A percentile compares a stretch with the other conserved stretches of the same genome.
Conservation (phyloP, 2,329 filamentous ascomycete genomes). For the Metarhizium robertsii region DNA sequence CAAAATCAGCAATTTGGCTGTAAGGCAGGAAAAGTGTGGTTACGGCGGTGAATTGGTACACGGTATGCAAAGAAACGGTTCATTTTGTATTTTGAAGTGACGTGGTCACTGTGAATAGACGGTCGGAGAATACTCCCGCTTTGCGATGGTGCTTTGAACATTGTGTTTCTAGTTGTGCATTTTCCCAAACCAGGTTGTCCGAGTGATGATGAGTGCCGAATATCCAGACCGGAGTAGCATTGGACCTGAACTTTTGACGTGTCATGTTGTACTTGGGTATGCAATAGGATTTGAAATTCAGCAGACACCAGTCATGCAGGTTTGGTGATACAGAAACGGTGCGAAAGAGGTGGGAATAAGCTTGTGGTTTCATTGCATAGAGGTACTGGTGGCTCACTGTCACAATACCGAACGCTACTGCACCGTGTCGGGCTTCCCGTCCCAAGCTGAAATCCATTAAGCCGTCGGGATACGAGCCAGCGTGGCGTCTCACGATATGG, state of each 20-base stretch:
- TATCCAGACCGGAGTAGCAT: not conserved
- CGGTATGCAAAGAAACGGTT: not conserved
- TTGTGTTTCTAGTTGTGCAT: no score
- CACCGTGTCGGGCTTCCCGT: no score
- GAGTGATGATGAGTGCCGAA: not conserved
- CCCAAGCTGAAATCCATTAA: no score
- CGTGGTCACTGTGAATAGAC: no score
- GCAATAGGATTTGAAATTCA: not conserved
- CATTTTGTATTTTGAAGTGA: not conserved
- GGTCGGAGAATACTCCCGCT: no score
- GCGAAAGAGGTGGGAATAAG: not conserved
- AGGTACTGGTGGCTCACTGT: not conserved
- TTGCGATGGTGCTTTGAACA: not conserved
- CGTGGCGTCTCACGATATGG: no score
- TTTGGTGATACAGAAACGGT: not conserved
- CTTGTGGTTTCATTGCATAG: not conserved
- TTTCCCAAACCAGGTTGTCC: no score
- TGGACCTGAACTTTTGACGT: not conserved
- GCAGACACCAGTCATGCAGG: not conserved
- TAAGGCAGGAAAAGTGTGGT: not conserved
- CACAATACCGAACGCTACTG: not conserved
- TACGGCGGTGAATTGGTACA: not conserved
- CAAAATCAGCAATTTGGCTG: not conserved
- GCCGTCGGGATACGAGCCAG: no score
- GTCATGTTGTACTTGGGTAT: not conserved